Conservation (phyloP, 139 green algal species). For the Chlorella vulgaris region DNA sequence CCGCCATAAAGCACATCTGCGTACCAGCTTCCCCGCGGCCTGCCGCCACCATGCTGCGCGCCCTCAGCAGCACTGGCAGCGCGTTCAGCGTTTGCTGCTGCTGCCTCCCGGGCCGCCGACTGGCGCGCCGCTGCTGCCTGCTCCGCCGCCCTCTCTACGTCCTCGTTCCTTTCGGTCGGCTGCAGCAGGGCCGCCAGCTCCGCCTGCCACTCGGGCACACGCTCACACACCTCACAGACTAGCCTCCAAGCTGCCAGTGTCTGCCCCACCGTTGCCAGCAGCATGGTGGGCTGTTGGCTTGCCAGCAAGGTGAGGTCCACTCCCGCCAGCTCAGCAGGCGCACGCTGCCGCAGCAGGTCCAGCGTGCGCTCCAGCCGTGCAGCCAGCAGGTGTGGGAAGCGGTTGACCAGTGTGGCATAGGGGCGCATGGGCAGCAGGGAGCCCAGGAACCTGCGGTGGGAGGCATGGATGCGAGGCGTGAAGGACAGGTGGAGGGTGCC, state of each 20-base stretch:
- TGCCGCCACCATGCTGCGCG: neutral
- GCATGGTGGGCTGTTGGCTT: conserved; percentile 28
- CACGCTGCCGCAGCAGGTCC: neutral
- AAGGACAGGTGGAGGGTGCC: neutral
- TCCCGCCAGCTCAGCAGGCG: neutral
- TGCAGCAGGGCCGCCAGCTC: conserved; percentile 1
- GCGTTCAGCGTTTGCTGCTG: neutral
- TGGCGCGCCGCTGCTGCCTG: conserved; percentile 1
- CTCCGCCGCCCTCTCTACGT: too few relatives aligned
- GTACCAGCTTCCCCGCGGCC: neutral
- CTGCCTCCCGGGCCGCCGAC: neutral
- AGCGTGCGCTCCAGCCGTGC: neutral
- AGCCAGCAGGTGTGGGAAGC: conserved; percentile 12
- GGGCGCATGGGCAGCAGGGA: neutral
- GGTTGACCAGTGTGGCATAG: neutral
- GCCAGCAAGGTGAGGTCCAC: neutral
- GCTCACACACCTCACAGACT: neutral
- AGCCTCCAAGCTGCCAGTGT: neutral
- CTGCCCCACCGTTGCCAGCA: neutral
- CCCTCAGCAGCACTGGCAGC: too few relatives aligned
- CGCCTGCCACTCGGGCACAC: neutral
- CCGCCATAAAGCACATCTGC: neutral
- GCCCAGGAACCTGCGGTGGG: conserved; percentile 9
- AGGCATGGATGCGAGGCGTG: neutral
- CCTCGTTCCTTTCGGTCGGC: neutral